Conservation (phyloP, 129 eudicot species). For the Pittosporum tobira region DNA sequence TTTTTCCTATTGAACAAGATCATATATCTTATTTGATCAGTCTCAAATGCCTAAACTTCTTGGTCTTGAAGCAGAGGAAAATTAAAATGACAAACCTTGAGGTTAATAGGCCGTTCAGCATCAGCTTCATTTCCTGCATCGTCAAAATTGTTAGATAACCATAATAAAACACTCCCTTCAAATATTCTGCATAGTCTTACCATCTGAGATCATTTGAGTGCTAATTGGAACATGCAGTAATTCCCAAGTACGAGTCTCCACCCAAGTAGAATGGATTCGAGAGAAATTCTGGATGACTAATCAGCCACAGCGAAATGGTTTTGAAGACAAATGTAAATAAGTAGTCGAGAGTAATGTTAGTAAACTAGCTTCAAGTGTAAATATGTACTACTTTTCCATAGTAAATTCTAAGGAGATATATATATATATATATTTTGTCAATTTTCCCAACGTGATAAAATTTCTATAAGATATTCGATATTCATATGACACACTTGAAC, state of each 20-base stretch:
- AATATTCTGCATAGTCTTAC: conserved; percentile 3
- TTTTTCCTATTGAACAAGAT: too few relatives aligned
- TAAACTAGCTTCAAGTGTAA: too few relatives aligned
- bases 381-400: too few relatives aligned
- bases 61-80: background rate
- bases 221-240: conserved; percentile 21
- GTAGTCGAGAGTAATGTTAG: too few relatives aligned
- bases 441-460: too few relatives aligned
- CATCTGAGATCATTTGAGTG: conserved; percentile 22
- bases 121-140: conserved; percentile 41
- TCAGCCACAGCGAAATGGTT: conserved; percentile 31
- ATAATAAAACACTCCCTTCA: background rate
- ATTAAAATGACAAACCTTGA: conserved; percentile 27
- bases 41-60: background rate
- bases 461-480: too few relatives aligned
- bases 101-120: conserved; percentile 27
- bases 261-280: conserved; percentile 35
- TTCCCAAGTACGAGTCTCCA: conserved; percentile 41
- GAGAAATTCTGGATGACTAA: conserved; percentile 14
- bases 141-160: background rate
- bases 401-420: too few relatives aligned
- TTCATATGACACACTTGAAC: too few relatives aligned
- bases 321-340: too few relatives aligned
- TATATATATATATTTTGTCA: too few relatives aligned
- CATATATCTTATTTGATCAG: too few relatives aligned